These are phyloP conservation scores for Dendrobium nobile DNA, from an alignment of 106 monocot species.

Conservation along the genomic window DNA sequence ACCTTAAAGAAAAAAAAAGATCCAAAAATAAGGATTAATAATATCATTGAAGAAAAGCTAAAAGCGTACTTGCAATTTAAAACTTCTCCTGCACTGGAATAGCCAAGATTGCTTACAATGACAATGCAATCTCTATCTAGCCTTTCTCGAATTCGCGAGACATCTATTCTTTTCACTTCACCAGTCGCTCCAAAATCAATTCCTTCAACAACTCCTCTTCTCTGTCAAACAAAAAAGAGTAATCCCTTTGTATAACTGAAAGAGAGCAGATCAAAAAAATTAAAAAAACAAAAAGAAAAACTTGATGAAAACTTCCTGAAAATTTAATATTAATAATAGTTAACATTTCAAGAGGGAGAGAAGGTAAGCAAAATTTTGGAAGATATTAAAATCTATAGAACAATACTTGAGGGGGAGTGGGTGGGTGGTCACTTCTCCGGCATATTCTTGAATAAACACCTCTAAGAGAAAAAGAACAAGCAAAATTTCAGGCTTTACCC, in stretches of 20 bases:
- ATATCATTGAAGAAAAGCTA: neutral
- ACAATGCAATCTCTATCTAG: slow-evolving; percentile 83
- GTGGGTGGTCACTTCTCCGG: no score
- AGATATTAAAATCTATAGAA: neutral
- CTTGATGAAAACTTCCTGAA: neutral
- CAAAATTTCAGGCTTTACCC: no score
- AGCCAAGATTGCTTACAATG: slow-evolving; percentile 85
- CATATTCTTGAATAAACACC: no score
- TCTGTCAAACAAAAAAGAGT: slow-evolving; percentile 40
- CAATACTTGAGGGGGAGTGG: neutral
- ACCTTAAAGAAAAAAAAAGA: neutral
- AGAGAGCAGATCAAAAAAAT: neutral
- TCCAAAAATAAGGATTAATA: neutral
- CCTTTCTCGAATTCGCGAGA: slow-evolving; percentile 64
- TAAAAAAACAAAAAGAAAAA: neutral
- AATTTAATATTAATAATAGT: neutral
- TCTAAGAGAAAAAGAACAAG: no score
- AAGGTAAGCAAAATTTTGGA: neutral
- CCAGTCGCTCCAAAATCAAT: slow-evolving; percentile 92
- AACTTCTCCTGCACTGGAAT: slow-evolving; percentile 83
- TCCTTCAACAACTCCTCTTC: slow-evolving; percentile 91
- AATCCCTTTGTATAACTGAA: neutral
- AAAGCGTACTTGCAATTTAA: slow-evolving; percentile 88
- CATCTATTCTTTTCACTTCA: slow-evolving; percentile 86
- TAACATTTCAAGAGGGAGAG: neutral